Evolutionary conservation across 2,329 filamentous ascomycete species (phyloP), one percentile per base, ranked within the genome.

Genomic region (Myriosclerotinia curreyana): DNA sequence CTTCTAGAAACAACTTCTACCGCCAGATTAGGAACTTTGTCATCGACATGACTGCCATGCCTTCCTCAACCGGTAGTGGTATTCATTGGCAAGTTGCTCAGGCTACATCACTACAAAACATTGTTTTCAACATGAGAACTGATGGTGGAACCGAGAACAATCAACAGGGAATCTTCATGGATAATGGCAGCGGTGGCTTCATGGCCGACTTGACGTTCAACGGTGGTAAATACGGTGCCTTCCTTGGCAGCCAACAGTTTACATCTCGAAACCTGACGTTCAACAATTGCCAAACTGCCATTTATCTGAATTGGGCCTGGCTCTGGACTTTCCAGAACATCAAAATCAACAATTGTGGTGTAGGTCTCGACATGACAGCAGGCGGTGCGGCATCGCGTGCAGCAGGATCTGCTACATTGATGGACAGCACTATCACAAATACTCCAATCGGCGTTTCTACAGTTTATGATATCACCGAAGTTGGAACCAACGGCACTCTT

Each of bases 241-340:
- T 91, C 78, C 80, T 94, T 34, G 92, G 92, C 58, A 92, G 87
- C 77, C 92, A 96, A 78, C 92, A 96, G 77, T 95, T 94, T 77
- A 94, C 91, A 48, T 88, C 87, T 36, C 88, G 91, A 69, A 95
- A 96, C 77, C 74, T 95, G 74, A 89, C 83, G 44, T 96, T 96
- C 82, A 91, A 90, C 75, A 82, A 84, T 76, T 93, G 90, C 80
- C 83, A 91, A 73, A 96, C 91, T 2, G 92, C 90, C 67, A 86
- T 96, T 68, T 91, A 85, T 78, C 89, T 95, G 86, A 92, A 92
- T 80, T 96, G 92, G 92, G 91, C 94, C 79, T 96, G 92, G 92
- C 81, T 86, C 22, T 96, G 90, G 88, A 86, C 88, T 52, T 85
- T 95, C 77, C 91, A 94, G 74, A 89, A 85, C 44, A 70, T 96